A percentile compares a stretch with the other conserved stretches of the same genome.
phyloP scores from a whole-genome alignment of 169 alveolate species.

The Eimeria maxima region DNA sequence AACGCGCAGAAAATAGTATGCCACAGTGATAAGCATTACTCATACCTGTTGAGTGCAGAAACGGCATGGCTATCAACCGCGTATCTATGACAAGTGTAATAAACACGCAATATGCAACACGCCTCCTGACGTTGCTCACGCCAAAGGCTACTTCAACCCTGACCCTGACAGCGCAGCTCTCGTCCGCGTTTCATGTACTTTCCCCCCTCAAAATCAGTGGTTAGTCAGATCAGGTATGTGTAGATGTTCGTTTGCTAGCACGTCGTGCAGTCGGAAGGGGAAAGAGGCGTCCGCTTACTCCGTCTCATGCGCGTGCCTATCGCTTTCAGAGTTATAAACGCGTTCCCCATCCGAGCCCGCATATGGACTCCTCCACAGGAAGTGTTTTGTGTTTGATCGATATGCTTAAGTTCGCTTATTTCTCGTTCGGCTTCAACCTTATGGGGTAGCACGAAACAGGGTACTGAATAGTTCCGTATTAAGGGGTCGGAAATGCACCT shows the following conservation, averaged over 20 bases:
- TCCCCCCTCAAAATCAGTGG: not conserved
- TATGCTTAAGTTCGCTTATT: not conserved
- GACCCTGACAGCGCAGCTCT: not conserved
- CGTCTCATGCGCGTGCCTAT: not conserved
- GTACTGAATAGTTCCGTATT: not conserved
- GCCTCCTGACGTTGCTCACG: not conserved
- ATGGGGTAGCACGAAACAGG: not conserved
- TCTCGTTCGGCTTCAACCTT: not conserved
- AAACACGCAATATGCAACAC: not conserved
- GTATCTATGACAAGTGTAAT: not conserved
- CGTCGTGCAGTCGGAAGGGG: not conserved
- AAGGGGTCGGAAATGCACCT: slow-evolving; percentile 13
- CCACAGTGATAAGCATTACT: not conserved
- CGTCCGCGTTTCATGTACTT: not conserved
- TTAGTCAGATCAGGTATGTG: not conserved
- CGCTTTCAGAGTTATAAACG: not conserved
- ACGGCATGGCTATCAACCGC: not conserved
- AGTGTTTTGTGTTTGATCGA: not conserved
- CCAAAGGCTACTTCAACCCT: not conserved
- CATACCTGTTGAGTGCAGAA: not conserved
- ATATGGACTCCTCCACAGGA: not conserved
- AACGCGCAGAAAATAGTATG: not conserved
- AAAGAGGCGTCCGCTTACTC: not conserved
- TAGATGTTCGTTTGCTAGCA: not conserved
- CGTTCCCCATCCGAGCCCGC: not conserved